Conservation (phyloP, 1,284 basidiomycete genomes). For the Anthracocystis walkeri region DNA sequence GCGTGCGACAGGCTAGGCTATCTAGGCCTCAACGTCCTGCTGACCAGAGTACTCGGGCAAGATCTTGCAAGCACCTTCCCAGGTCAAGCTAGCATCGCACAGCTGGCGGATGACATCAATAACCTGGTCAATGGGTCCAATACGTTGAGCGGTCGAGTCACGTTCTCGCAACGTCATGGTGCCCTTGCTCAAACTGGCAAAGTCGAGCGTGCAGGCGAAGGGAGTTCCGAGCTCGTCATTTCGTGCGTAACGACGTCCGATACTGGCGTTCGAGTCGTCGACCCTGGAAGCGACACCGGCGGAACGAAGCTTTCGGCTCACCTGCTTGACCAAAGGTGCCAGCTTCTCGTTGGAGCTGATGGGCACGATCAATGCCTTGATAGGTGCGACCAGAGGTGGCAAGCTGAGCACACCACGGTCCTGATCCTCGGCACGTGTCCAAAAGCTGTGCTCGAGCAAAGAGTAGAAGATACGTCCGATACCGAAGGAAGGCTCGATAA, state of each 20-base stretch:
- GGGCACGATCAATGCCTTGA: slow-evolving; percentile 96
- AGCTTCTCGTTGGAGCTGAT: slow-evolving; percentile 89
- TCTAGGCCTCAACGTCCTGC: slow-evolving; percentile 72
- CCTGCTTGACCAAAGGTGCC: slow-evolving; percentile 83
- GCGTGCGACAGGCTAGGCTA: not conserved
- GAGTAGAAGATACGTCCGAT: slow-evolving; percentile 95
- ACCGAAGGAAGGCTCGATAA: slow-evolving; percentile 98
- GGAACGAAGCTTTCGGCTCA: slow-evolving; percentile 86
- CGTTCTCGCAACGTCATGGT: slow-evolving; percentile 76
- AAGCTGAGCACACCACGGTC: slow-evolving; percentile 80
- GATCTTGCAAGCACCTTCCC: slow-evolving; percentile 80
- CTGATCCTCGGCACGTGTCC: slow-evolving; percentile 85
- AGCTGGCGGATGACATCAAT: slow-evolving; percentile 77
- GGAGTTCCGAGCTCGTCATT: slow-evolving; percentile 99
- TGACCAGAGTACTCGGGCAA: slow-evolving; percentile 88
- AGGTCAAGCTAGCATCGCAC: slow-evolving; percentile 72
- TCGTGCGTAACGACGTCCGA: slow-evolving; percentile 95
- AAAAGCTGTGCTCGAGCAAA: slow-evolving; percentile 94
- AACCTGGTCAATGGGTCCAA: slow-evolving; percentile 92
- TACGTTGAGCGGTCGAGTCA: slow-evolving; percentile 91
- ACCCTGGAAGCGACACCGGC: slow-evolving; percentile 91
- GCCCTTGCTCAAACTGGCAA: slow-evolving; percentile 81
- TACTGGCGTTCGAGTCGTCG: slow-evolving; percentile 93
- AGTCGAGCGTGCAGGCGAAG: slow-evolving; percentile 95
- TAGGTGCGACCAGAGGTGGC: slow-evolving; percentile 90